Conservation (phyloP, 2,329 filamentous ascomycete species). For the Aaosphaeria arxii region DNA sequence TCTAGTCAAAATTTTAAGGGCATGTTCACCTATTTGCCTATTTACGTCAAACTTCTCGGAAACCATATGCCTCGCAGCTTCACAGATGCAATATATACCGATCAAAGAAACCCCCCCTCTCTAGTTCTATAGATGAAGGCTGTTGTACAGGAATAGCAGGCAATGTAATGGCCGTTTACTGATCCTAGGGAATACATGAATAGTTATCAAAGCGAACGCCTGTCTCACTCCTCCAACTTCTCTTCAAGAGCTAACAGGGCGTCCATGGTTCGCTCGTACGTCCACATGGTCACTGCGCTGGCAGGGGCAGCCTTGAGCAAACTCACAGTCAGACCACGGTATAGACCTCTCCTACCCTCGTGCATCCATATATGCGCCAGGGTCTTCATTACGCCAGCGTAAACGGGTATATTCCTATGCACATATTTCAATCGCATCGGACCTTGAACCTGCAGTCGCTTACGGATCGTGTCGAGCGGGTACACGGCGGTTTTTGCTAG, state of each 20-base stretch:
- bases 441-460: slow-evolving; percentile 92
- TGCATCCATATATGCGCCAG: slow-evolving; percentile 64
- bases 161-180: no score
- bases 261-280: slow-evolving; percentile 75
- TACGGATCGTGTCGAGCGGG: slow-evolving; percentile 87
- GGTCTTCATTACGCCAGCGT: slow-evolving; percentile 64
- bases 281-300: slow-evolving; percentile 92
- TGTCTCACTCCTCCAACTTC: slow-evolving; percentile 1
- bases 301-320: slow-evolving; percentile 91
- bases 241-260: slow-evolving; percentile 46
- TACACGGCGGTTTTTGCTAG: slow-evolving; percentile 87
- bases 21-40: no score
- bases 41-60: no score
- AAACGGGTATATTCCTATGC: slow-evolving; percentile 84
- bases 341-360: slow-evolving; percentile 79
- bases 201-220: no score
- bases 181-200: no score
- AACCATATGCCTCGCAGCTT: no score
- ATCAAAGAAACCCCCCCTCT: no score
- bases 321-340: slow-evolving; percentile 83
- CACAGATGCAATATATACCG: no score
- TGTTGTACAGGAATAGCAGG: no score
- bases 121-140: no score
- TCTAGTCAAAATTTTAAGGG: no score
- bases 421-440: slow-evolving; percentile 77